Percentiles rank a stretch among this genome's conserved stretches.
Conservation (phyloP, 2,329 filamentous ascomycete species). For the Clarireedia homoeocarpa region DNA sequence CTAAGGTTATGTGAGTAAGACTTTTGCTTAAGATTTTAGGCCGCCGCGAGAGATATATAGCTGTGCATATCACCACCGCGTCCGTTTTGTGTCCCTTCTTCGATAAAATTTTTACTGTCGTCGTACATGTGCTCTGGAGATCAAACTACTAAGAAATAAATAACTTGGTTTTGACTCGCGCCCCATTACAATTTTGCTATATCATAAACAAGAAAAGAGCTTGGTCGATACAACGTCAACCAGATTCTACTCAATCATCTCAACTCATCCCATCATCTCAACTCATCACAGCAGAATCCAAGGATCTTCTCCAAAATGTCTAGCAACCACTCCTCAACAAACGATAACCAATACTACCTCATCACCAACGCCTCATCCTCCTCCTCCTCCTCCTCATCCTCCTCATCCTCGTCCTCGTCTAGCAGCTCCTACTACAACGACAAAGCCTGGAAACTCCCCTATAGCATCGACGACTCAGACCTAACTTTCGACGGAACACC, state of each 20-base stretch:
- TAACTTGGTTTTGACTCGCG: too few relatives aligned
- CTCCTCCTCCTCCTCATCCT: neutral
- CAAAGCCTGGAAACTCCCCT: conserved; percentile 21
- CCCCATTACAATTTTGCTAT: too few relatives aligned
- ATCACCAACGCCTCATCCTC: conserved; percentile 11
- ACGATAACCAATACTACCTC: conserved; percentile 14
- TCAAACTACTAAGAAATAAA: too few relatives aligned
- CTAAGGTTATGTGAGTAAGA: neutral
- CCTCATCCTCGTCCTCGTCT: too few relatives aligned
- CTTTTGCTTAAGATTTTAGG: too few relatives aligned
- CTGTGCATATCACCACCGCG: too few relatives aligned
- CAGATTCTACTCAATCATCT: neutral
- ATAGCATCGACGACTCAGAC: conserved; percentile 25
- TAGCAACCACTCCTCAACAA: neutral
- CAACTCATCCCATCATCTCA: neutral
- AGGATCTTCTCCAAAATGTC: neutral
- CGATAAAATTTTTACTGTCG: too few relatives aligned
- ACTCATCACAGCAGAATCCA: neutral
- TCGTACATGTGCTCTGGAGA: too few relatives aligned
- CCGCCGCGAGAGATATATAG: too few relatives aligned
- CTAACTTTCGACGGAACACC: conserved; percentile 27
- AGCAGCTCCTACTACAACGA: neutral
- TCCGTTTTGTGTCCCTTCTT: too few relatives aligned
- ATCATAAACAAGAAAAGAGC: too few relatives aligned
- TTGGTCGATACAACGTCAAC: neutral